Base-by-base conservation (phyloP, 1,284 basidiomycete genomes). In the Irpex sp. region DNA sequence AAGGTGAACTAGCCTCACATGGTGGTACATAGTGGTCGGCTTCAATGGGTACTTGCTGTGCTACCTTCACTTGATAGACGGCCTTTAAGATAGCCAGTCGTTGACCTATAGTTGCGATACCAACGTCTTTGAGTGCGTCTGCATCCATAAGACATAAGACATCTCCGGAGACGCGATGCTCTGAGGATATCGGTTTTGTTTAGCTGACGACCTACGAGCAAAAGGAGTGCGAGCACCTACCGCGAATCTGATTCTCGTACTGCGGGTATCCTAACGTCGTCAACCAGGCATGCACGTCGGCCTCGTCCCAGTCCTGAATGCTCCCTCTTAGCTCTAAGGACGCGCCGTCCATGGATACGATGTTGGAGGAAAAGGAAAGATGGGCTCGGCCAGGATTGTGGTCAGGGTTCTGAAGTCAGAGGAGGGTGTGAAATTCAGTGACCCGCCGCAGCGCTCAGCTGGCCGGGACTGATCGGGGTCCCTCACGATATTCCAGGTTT, bases 141-240 rank as follows among this genome's bases (percentile, higher is more conserved):
- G 88, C 84, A 74, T 95, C 92, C 52, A 97, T 82, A 69, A 92
- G 81, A 65, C 90, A 87, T 15, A 98, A 82, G 1, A 94, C 88
- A 68, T 97, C 94, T 61, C 96, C 96, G 5, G 91, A 90, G 69
- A 98, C 93, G 66, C 87, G 89, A 76, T 98, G 92, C 74, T 96
- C 96, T 96, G 73, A 40, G 21, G 49, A 40, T 37, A 66, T 58
- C 55, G 59, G 60, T 58, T 58, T 40, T 37, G 51, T 56, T 8
- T 21, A 36, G 8, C 37, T 38, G 21, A 44, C 17, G 34, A 56
- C 54, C 8, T 34, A 36, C 34, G 54, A 59, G 60, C 62, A 60
- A 55, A 57, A 62, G 61, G 59, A 62, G 37, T 64, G 49, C 67
- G 65, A 54, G 66, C 61, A 76, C 79, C 59, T 58, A 89, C 88